Evolutionary conservation across 805 yeast genomes (phyloP), one percentile per base, ranked within the genome.

Genomic region (Maudiozyma pseudohumilis): DNA sequence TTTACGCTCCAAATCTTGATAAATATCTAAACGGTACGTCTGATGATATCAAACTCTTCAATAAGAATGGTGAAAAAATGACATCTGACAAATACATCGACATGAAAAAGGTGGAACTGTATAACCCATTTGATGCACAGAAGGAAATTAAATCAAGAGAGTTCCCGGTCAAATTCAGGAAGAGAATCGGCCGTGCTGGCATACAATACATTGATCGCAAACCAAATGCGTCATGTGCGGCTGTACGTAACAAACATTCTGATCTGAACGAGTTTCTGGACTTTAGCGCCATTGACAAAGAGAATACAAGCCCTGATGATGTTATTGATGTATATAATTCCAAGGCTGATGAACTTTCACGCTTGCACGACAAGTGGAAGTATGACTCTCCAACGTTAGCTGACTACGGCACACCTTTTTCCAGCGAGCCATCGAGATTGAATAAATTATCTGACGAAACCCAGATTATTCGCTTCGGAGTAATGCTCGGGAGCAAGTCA

Each of bases 381-480:
- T 79, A 72, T 52, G 88, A 81, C 55, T 60, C 68, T 29, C 88
- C 82, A 41, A 72, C 51, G 30, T 50, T 56, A 34, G 18, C 13
- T n/a, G 63, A 63, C 7, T 52, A 55, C 36, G 63, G 63, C 40
- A 64, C 59, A 50, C 81, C 80, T 25, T 67, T 84, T 39, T 69
- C 77, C 41, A 70, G 73, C 41, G 95, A 86, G 57, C 96, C 96
- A 0, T 77, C 95, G 0, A 70, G 73, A 39, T 68, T 88, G 49
- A 88, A 88, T 53, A 80, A 81, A 45, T 85, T 88, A 29, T 74
- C 86, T 11, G 80, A 80, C 38, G 89, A 79, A 36, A 87, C 96
- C 1, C 96, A 88, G 60, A 78, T 83, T 1, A 83, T 89, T 22
- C 68, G 96, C 42, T 88, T 88, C 61, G 95, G 96, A 7, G 75